Evolutionary conservation across 306 rosid genomes (phyloP).

Genomic region (Cicer arietinum): DNA sequence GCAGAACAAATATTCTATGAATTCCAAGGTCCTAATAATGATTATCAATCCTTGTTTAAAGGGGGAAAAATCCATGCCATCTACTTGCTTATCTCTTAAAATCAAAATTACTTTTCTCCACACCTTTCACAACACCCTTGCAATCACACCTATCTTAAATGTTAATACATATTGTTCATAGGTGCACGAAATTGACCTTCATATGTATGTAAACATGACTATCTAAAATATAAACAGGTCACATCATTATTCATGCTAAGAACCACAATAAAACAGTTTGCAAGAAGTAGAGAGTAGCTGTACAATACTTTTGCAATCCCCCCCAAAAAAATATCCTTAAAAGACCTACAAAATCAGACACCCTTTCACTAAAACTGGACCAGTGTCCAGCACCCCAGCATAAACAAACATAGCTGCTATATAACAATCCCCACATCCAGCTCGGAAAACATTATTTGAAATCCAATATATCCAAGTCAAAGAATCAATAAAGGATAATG

Average conservation of each 20-base stretch:
- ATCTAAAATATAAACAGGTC: slow-evolving; percentile 33
- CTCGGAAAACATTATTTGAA: slow-evolving; percentile 30
- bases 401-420: slow-evolving; percentile 26
- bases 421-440: slow-evolving; percentile 34
- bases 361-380: slow-evolving; percentile 33
- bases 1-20: not conserved
- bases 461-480: slow-evolving; percentile 30
- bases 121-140: not conserved
- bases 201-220: slow-evolving; percentile 2
- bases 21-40: not conserved
- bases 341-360: slow-evolving; percentile 27
- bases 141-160: slow-evolving; percentile 4
- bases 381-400: slow-evolving; percentile 35
- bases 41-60: not conserved
- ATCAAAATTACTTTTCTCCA: slow-evolving; percentile 9
- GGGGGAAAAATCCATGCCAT: not conserved
- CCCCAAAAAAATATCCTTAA: not conserved
- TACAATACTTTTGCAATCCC: slow-evolving; percentile 8
- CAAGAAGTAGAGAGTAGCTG: slow-evolving; percentile 34
- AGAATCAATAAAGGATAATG: slow-evolving; percentile 31
- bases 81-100: not conserved
- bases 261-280: slow-evolving; percentile 35
- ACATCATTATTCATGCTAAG: slow-evolving; percentile 28
- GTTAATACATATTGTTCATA: not conserved
- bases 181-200: slow-evolving; percentile 24